Evolutionary conservation across 2,329 filamentous ascomycete genomes (phyloP).

Genomic region (Aspergillus uvarum): DNA sequence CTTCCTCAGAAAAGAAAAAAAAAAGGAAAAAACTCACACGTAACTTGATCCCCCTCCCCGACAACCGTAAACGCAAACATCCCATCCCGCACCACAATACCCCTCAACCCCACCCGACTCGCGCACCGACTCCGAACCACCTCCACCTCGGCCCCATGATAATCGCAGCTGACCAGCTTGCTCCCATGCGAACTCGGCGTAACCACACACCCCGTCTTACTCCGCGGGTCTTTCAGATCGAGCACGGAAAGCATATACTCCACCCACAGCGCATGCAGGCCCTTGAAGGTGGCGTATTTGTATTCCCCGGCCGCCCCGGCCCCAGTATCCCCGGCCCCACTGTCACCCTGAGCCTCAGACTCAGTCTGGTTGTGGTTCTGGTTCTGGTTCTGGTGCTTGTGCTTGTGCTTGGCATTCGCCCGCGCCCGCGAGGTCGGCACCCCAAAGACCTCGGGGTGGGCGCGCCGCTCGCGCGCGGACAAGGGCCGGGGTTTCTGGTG

Average conservation of each 20-base stretch:
- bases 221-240: constrained; percentile 50
- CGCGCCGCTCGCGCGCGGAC: constrained; percentile 74
- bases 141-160: constrained; percentile 80
- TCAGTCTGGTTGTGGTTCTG: no score
- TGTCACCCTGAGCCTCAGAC: no score
- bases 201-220: constrained; percentile 35
- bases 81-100: constrained; percentile 86
- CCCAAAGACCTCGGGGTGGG: constrained; percentile 66
- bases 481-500: constrained; percentile 65
- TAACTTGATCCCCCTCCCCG: constrained; percentile 67
- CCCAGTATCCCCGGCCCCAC: no score
- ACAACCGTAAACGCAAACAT: constrained; percentile 84
- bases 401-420: no score
- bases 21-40: constrained; percentile 50
- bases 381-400: no score
- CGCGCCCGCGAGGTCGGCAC: constrained; percentile 51
- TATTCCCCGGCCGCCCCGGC: constrained; percentile 47
- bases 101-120: constrained; percentile 76
- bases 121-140: constrained; percentile 80
- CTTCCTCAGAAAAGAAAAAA: not conserved
- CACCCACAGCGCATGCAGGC: constrained; percentile 76
- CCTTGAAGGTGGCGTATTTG: constrained; percentile 74
- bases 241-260: constrained; percentile 83
- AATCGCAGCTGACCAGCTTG: constrained; percentile 81
- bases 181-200: constrained; percentile 55